phyloP scores from a whole-genome alignment of 208 protist species.

The Cochliopodium minus region DNA sequence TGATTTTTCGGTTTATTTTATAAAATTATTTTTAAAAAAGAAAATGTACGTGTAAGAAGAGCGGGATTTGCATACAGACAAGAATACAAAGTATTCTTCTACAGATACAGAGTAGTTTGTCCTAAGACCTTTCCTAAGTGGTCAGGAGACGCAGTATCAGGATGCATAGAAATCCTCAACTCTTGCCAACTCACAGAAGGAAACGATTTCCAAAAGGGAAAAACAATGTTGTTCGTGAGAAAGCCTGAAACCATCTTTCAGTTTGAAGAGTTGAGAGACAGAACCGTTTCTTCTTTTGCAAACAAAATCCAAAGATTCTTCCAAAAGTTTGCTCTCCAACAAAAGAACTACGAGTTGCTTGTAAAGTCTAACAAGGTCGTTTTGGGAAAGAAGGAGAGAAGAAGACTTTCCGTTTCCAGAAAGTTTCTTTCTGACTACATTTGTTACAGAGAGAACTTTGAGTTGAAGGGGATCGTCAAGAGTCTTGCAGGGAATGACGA shows the following conservation, averaged over 20 bases:
- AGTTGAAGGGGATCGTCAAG: too few relatives aligned
- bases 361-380: not conserved
- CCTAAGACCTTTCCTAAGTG: not conserved
- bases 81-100: conserved; percentile 71
- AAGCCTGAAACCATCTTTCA: conserved; percentile 57
- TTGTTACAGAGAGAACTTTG: not conserved
- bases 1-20: conserved; percentile 66
- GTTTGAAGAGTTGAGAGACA: conserved; percentile 58
- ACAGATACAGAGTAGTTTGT: conserved; percentile 42
- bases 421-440: not conserved
- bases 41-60: conserved; percentile 69
- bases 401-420: not conserved
- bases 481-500: too few relatives aligned
- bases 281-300: conserved; percentile 47
- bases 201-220: conserved; percentile 52
- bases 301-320: conserved; percentile 59
- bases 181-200: too few relatives aligned
- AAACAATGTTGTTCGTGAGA: conserved; percentile 78
- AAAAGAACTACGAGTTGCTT: too few relatives aligned
- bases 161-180: too few relatives aligned
- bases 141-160: too few relatives aligned
- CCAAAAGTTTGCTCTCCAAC: conserved; percentile 7
- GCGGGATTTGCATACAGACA: conserved; percentile 74
- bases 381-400: not conserved
- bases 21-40: too few relatives aligned